phyloP scores from a whole-genome alignment of 2,329 filamentous ascomycete species.

The Aaosphaeria pasadenensis region DNA sequence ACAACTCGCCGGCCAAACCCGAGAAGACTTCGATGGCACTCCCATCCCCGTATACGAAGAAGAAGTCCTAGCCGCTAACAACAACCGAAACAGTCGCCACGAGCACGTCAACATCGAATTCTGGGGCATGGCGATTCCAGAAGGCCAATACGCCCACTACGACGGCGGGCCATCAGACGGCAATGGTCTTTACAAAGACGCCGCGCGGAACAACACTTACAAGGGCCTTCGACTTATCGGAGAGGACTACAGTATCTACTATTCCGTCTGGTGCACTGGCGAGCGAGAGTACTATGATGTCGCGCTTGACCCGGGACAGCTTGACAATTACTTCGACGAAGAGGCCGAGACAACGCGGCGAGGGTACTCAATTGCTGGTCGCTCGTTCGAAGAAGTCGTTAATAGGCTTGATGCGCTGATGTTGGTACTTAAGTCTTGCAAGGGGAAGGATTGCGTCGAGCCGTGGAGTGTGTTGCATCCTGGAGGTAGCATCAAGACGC shows the following conservation, averaged over 20 bases:
- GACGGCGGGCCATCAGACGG: background rate
- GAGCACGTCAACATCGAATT: conserved; percentile 42
- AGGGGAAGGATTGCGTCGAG: conserved; percentile 50
- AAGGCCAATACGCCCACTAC: background rate
- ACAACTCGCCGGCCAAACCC: conserved; percentile 22
- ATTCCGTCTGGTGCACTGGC: conserved; percentile 67
- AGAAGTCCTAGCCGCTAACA: conserved; percentile 5
- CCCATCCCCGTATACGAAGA: conserved; percentile 27
- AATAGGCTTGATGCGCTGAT: conserved; percentile 53
- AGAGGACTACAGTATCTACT: conserved; percentile 59
- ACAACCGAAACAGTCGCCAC: conserved; percentile 5
- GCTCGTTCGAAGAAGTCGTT: conserved; percentile 10
- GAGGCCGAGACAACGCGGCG: background rate
- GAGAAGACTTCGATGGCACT: conserved; percentile 33
- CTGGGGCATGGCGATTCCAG: conserved; percentile 32
- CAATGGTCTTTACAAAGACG: background rate
- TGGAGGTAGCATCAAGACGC: conserved; percentile 47
- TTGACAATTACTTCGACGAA: conserved; percentile 35
- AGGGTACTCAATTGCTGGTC: conserved; percentile 3
- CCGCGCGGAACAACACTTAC: conserved; percentile 54
- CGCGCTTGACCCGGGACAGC: conserved; percentile 27
- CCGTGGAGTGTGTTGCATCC: conserved; percentile 60
- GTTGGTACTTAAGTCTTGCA: conserved; percentile 61
- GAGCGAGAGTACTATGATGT: conserved; percentile 66
- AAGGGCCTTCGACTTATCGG: conserved; percentile 58